Evolutionary conservation across 176 grass and related monocot genomes (phyloP).

Genomic region (Phoenix roebelenii): DNA sequence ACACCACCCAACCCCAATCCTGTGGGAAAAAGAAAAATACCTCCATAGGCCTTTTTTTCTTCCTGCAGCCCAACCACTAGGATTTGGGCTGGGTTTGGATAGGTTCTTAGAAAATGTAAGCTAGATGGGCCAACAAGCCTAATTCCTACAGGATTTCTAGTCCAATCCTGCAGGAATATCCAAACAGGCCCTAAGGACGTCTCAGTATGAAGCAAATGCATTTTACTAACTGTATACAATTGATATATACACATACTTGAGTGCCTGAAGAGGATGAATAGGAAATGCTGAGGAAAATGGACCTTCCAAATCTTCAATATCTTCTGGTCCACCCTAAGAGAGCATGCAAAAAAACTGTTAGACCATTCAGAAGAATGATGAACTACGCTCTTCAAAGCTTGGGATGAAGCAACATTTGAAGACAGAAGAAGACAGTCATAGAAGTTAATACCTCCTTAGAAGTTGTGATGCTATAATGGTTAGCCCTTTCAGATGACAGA

Average conservation of each 20-base stretch:
- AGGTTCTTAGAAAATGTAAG: no score
- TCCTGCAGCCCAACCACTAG: no score
- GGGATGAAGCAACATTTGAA: no score
- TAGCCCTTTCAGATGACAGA: conserved; percentile 36
- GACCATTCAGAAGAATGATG: not conserved
- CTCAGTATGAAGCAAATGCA: conserved; percentile 6
- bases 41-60: no score
- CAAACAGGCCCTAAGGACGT: not conserved
- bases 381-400: not conserved
- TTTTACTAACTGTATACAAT: conserved; percentile 2
- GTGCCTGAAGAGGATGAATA: conserved; percentile 66
- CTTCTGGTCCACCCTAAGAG: conserved; percentile 59
- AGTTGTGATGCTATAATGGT: conserved; percentile 31
- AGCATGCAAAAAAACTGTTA: conserved; percentile 8
- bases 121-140: no score
- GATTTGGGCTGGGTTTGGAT: no score
- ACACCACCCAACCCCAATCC: no score
- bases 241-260: conserved; percentile 48
- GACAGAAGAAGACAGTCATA: conserved; percentile 3
- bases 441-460: conserved; percentile 48
- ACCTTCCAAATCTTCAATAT: conserved; percentile 60
- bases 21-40: no score
- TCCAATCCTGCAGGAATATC: no score
- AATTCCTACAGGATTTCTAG: no score
- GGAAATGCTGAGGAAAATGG: conserved; percentile 66